Base-by-base conservation (phyloP, 768 basidiomycete genomes). In the Boletus rufocinnamomeus region DNA sequence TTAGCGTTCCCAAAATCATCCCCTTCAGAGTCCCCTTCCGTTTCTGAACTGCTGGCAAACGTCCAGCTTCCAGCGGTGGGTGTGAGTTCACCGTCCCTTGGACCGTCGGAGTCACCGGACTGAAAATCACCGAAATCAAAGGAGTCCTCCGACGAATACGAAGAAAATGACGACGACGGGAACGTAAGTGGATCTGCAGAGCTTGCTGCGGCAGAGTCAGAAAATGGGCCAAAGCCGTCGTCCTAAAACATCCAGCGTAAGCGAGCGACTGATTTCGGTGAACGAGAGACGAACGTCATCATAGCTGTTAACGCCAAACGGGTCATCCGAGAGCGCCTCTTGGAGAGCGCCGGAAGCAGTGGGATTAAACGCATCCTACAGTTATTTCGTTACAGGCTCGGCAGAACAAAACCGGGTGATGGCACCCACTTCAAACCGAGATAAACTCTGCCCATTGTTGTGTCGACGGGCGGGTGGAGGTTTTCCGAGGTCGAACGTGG, bases 81-180 rank as follows among this genome's bases (percentile, higher is more conserved):
- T 46, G 85, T 87, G 48, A 80, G 73, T 47, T 82, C 80, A 4
- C 80, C 79, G 21, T 79, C 77, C 50, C 53, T 71, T 16, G 56
- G 53, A 5, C 54, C 61, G 16, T 73, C 65, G 1, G 63, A 58
- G 23, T 64, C 66, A 2, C 78, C 82, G 52, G 77, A 78, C 64
- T 89, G 89, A 66, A 93, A 92, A 62, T 92, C 91, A 17, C 89
- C 89, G 66, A 92, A 91, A 54, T 87, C 84, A 63, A 91, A 92
- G 10, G 88, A 82, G 5, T 81, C 78, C 48, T 90, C 89, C 35
- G 88, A 87, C 0, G 85, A 82, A 58, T 84, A 82, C 3, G 82
- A 79, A 1, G 82, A 75, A 61, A 84, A 83, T 0, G 65, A 69
- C 2, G 80, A 65, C 2, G 77, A 69, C 3, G 76, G 58, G 54